Percentiles rank a stretch among this genome's conserved stretches.
Conservation (phyloP, 768 basidiomycete species). For the Boletus fagicola region DNA sequence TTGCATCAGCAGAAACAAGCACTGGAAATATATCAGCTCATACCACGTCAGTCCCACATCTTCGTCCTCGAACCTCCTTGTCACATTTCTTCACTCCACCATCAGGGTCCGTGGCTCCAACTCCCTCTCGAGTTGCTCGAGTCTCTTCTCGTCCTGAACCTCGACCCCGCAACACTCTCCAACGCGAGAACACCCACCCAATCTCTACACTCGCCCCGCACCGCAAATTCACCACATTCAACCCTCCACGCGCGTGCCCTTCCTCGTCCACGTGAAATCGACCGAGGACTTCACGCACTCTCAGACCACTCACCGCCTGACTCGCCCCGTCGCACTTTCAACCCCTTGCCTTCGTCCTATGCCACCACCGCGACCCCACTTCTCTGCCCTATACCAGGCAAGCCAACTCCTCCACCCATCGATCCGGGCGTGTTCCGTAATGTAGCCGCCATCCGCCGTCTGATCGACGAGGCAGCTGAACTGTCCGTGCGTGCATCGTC, state of each 20-base stretch:
- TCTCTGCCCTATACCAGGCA: conserved; percentile 57
- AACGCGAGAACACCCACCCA: conserved; percentile 44
- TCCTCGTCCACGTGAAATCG: conserved; percentile 35
- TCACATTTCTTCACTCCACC: not conserved
- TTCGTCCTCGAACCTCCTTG: not conserved
- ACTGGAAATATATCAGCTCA: conserved; percentile 91
- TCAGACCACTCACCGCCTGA: conserved; percentile 44
- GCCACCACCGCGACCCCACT: conserved; percentile 40
- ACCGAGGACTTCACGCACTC: conserved; percentile 42
- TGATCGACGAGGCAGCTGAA: conserved; percentile 89
- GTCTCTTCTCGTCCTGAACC: conserved; percentile 73
- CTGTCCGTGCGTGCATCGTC: conserved; percentile 85
- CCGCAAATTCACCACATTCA: not conserved
- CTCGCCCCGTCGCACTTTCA: conserved; percentile 39
- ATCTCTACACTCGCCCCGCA: conserved; percentile 32
- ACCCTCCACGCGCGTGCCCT: conserved; percentile 14
- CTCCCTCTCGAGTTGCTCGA: conserved; percentile 84
- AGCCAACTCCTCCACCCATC: conserved; percentile 79
- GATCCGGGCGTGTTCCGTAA: conserved; percentile 86
- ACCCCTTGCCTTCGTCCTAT: conserved; percentile 35
- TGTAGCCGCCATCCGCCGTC: conserved; percentile 68
- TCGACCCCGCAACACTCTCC: conserved; percentile 65
- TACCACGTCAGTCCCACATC: conserved; percentile 64
- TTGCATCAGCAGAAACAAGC: conserved; percentile 90
- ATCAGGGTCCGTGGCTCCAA: conserved; percentile 88